A percentile compares a stretch with the other conserved stretches of the same genome.
Evolutionary conservation across 2,329 filamentous ascomycete species (phyloP).

Genomic region (Neonectria magnoliae): DNA sequence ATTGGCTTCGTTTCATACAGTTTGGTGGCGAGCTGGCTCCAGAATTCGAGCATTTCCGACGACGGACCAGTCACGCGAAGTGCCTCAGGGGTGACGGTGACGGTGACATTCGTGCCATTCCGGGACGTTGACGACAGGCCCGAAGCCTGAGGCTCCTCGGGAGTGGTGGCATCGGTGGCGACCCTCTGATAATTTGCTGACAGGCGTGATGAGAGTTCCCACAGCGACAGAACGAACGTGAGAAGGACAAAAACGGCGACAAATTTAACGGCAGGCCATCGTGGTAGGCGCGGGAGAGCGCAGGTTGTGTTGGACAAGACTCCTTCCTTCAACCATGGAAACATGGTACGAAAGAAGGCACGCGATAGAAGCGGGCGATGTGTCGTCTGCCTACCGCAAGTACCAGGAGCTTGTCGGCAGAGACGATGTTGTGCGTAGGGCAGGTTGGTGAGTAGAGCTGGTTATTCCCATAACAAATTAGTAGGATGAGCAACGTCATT

Average conservation of each 20-base stretch:
- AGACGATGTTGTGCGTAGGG: neutral
- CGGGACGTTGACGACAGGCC: neutral
- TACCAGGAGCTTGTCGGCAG: too few relatives aligned
- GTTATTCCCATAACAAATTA: neutral
- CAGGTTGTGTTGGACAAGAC: slow-evolving; percentile 13
- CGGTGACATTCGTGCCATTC: neutral
- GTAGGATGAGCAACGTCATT: neutral
- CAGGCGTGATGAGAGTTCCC: slow-evolving; percentile 32
- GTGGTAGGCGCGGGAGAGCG: slow-evolving; percentile 10
- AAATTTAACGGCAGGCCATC: slow-evolving; percentile 24
- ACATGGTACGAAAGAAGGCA: slow-evolving; percentile 8
- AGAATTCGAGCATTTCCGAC: slow-evolving; percentile 29
- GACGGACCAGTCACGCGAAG: slow-evolving; percentile 29
- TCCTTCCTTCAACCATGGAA: slow-evolving; percentile 18
- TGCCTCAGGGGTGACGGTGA: neutral
- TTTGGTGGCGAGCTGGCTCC: slow-evolving; percentile 19
- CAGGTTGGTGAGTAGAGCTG: neutral
- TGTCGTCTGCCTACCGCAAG: too few relatives aligned
- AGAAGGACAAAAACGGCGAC: slow-evolving; percentile 25
- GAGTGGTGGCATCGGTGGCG: neutral
- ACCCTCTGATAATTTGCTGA: slow-evolving; percentile 28
- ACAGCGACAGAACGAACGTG: slow-evolving; percentile 28
- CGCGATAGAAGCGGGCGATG: neutral
- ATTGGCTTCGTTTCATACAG: slow-evolving; percentile 30
- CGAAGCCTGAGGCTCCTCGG: neutral